Conservation (phyloP, 371 early-diverging fungal genomes). For the Sporodiniella umbellata region DNA sequence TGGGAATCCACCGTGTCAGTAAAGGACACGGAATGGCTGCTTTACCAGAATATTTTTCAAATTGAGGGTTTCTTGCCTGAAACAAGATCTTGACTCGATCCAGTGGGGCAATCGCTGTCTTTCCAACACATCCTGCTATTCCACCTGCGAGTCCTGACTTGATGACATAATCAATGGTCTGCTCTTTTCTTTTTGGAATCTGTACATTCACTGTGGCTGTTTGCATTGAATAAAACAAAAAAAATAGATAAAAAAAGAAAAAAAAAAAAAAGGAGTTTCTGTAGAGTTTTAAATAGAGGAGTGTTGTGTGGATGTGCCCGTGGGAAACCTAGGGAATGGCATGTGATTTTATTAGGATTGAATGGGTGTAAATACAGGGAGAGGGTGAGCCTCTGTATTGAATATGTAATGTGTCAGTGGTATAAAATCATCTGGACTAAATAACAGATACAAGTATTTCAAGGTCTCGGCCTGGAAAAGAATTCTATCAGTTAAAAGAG, state of each 20-base stretch:
- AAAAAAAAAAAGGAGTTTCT: too few species aligned
- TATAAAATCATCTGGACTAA: conserved; percentile 63
- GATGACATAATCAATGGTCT: conserved; percentile 24
- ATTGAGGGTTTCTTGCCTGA: conserved; percentile 83
- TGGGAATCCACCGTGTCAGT: too few species aligned
- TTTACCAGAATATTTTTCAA: conserved; percentile 71
- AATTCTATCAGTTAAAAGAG: too few species aligned
- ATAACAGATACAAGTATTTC: conserved; percentile 91
- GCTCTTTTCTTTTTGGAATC: conserved; percentile 13
- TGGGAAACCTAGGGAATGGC: not conserved
- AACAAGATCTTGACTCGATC: conserved; percentile 96
- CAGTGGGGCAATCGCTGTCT: conserved; percentile 87
- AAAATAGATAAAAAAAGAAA: not conserved
- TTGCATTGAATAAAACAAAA: not conserved
- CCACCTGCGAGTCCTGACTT: conserved; percentile 34
- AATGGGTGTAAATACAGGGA: conserved; percentile 58
- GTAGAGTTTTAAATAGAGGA: too few species aligned
- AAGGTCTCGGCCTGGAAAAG: conserved; percentile 86
- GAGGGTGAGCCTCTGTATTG: conserved; percentile 90
- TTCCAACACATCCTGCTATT: conserved; percentile 56
- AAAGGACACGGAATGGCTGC: too few species aligned
- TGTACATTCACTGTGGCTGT: not conserved
- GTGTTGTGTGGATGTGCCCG: too few species aligned
- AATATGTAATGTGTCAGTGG: conserved; percentile 82
- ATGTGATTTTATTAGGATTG: conserved; percentile 1